phyloP scores from a whole-genome alignment of 2,329 filamentous ascomycete genomes.

The Monilinia aucupariae region DNA sequence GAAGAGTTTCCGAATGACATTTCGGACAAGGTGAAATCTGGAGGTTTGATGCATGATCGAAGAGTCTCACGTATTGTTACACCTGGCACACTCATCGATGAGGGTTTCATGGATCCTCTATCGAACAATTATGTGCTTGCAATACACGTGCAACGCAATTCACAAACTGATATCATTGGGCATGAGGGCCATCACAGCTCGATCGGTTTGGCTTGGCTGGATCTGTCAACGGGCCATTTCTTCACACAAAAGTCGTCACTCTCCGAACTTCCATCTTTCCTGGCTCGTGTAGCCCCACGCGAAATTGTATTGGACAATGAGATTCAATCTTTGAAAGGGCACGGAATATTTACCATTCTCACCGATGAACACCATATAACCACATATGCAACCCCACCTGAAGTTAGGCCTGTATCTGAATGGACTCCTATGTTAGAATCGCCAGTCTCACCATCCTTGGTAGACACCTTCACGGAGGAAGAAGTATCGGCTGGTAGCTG shows the following conservation, averaged over 20 bases:
- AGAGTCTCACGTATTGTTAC: slow-evolving; percentile 84
- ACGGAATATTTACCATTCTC: slow-evolving; percentile 61
- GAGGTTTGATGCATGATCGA: slow-evolving; percentile 78
- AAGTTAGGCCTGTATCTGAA: slow-evolving; percentile 38
- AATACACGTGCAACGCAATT: slow-evolving; percentile 52
- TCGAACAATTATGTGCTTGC: slow-evolving; percentile 90
- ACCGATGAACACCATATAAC: slow-evolving; percentile 71
- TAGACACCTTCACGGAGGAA: slow-evolving; percentile 53
- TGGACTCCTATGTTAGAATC: slow-evolving; percentile 78
- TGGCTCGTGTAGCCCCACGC: slow-evolving; percentile 76
- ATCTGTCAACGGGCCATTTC: slow-evolving; percentile 92
- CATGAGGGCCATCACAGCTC: slow-evolving; percentile 31
- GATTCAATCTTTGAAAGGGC: slow-evolving; percentile 51
- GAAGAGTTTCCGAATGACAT: slow-evolving; percentile 81
- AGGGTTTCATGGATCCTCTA: slow-evolving; percentile 93
- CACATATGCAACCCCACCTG: slow-evolving; percentile 57
- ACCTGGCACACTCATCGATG: slow-evolving; percentile 91
- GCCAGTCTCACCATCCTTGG: slow-evolving; percentile 51
- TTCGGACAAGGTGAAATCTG: slow-evolving; percentile 64
- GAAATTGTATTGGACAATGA: slow-evolving; percentile 75
- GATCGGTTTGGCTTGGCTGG: slow-evolving; percentile 86
- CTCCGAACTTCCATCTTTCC: slow-evolving; percentile 66
- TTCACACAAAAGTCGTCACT: slow-evolving; percentile 73
- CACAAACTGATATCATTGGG: not conserved
- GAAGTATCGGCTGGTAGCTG: slow-evolving; percentile 75